Conservation (phyloP, 73 alveolate genomes). For the Blepharisma stoltei region DNA sequence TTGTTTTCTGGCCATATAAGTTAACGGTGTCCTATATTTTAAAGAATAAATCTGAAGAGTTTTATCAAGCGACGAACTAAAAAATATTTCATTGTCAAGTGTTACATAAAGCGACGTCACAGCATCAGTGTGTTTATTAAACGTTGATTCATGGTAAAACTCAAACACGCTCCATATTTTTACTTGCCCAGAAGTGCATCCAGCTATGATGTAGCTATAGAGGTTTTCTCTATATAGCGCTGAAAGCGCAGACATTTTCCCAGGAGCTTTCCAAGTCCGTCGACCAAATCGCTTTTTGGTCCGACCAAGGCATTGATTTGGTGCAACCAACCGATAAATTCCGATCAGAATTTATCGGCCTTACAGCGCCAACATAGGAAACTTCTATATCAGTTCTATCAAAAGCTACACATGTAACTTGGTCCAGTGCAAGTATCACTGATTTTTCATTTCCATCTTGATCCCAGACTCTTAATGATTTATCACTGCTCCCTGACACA, state of each 20-base stretch:
- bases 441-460: background rate
- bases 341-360: too few relatives aligned
- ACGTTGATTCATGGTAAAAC: background rate
- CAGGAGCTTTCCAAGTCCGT: too few relatives aligned
- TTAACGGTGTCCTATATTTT: background rate
- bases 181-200: background rate
- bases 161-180: slow-evolving; percentile 3
- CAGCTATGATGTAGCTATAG: slow-evolving; percentile 12
- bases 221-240: too few relatives aligned
- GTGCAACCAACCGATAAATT: too few relatives aligned
- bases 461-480: slow-evolving; percentile 15
- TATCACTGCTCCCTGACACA: slow-evolving; percentile 20
- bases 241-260: too few relatives aligned
- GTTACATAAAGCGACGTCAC: background rate
- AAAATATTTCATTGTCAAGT: background rate
- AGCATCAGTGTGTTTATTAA: background rate
- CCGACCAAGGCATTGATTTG: too few relatives aligned
- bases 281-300: too few relatives aligned
- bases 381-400: background rate
- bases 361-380: too few relatives aligned
- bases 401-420: background rate
- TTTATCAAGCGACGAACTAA: background rate
- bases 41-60: background rate
- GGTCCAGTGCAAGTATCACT: background rate
- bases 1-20: slow-evolving; percentile 7